These are phyloP conservation scores for Cyberlindnera subsufficiens DNA, from an alignment of 805 yeast species.

Conservation along the genomic window DNA sequence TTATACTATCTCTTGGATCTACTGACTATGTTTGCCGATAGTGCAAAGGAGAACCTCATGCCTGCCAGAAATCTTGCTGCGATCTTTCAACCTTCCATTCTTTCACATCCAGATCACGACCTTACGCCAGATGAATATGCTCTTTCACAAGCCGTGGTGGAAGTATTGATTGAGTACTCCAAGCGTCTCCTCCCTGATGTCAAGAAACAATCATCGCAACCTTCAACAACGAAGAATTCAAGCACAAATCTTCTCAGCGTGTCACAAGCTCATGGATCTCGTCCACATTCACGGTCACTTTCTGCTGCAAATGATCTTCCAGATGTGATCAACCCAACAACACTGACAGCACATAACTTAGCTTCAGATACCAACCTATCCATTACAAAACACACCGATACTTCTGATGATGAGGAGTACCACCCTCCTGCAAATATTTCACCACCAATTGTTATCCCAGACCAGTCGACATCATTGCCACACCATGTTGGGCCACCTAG, in stretches of 20 bases:
- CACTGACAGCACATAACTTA: slow-evolving; percentile 2
- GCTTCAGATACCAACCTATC: slow-evolving; percentile 7
- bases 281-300: slow-evolving; percentile 35
- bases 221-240: slow-evolving; percentile 12
- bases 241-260: slow-evolving; percentile 13
- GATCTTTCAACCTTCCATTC: slow-evolving; percentile 92
- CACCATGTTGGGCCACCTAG: not conserved
- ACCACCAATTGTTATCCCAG: slow-evolving; percentile 10
- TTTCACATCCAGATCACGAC: slow-evolving; percentile 90
- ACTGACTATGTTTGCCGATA: slow-evolving; percentile 76
- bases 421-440: not conserved
- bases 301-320: slow-evolving; percentile 41
- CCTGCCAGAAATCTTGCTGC: slow-evolving; percentile 91
- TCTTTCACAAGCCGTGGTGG: slow-evolving; percentile 77
- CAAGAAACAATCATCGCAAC: slow-evolving; percentile 20
- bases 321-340: slow-evolving; percentile 25
- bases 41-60: slow-evolving; percentile 79
- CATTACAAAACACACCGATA: slow-evolving; percentile 5
- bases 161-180: slow-evolving; percentile 82
- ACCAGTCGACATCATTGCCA: not conserved
- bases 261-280: slow-evolving; percentile 7
- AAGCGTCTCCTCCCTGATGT: slow-evolving; percentile 64
- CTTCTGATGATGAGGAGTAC: slow-evolving; percentile 8
- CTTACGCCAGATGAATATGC: slow-evolving; percentile 90
- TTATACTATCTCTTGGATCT: slow-evolving; percentile 83